Conservation (phyloP, 768 basidiomycete genomes). For the Russula foetens region DNA sequence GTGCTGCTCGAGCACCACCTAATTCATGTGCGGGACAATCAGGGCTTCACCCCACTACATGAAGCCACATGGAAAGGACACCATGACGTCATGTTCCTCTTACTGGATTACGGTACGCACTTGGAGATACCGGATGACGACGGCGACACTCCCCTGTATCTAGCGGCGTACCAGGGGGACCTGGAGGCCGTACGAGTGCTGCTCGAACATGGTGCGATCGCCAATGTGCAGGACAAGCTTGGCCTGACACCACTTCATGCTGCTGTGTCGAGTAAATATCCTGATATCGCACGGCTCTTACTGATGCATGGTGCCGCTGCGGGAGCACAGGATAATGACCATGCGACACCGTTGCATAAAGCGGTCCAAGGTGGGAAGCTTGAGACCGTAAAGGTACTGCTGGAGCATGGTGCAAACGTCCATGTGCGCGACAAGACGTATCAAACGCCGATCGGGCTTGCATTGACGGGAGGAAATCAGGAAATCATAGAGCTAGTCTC, state of each 20-base stretch:
- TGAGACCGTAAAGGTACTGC: neutral
- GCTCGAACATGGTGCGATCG: neutral
- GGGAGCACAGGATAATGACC: neutral
- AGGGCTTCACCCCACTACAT: neutral
- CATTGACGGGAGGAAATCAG: neutral
- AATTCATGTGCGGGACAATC: neutral
- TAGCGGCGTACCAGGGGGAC: neutral
- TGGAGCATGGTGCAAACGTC: neutral
- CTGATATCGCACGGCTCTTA: neutral
- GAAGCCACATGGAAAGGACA: neutral
- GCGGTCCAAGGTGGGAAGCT: neutral
- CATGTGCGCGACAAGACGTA: neutral
- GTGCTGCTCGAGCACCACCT: too few species aligned
- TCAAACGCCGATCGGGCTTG: neutral
- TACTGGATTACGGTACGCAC: neutral
- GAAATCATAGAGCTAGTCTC: neutral
- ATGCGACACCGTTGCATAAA: neutral
- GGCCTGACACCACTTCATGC: neutral
- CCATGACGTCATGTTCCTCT: neutral
- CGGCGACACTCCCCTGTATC: neutral
- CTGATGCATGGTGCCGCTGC: neutral
- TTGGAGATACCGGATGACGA: neutral
- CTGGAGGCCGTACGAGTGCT: neutral
- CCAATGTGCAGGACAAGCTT: neutral
- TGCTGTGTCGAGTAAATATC: neutral